These are phyloP conservation scores for Trifolium subterraneum DNA, from an alignment of 306 rosid genomes.

Conservation along the genomic window DNA sequence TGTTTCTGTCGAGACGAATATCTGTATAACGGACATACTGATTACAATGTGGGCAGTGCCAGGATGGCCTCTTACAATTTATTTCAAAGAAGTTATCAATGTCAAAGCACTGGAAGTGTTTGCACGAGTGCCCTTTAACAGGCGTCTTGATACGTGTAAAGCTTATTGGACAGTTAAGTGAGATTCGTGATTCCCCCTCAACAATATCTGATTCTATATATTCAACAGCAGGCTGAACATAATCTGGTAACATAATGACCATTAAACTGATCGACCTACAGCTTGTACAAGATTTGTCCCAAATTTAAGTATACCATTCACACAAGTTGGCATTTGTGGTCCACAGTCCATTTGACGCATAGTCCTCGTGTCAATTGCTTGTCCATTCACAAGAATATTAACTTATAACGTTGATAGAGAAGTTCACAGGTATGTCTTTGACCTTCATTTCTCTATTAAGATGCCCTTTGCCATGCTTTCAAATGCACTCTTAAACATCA, in stretches of 20 bases:
- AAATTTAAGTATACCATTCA: constrained; percentile 65
- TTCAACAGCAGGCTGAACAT: constrained; percentile 58
- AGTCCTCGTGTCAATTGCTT: constrained; percentile 62
- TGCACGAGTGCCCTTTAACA: constrained; percentile 85
- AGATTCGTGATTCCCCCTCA: constrained; percentile 90
- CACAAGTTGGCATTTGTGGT: constrained; percentile 83
- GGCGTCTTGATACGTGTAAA: constrained; percentile 74
- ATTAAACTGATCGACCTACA: constrained; percentile 82
- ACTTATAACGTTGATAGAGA: no score
- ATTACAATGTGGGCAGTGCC: no score
- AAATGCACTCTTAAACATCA: no score
- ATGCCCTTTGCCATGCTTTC: no score
- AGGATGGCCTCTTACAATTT: constrained; percentile 81
- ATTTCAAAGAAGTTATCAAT: constrained; percentile 65
- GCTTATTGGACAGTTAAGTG: constrained; percentile 97
- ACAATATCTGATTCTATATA: constrained; percentile 69
- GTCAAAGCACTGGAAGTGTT: constrained; percentile 96
- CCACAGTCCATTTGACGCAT: constrained; percentile 65
- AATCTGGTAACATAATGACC: constrained; percentile 72
- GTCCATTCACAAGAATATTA: constrained; percentile 87
- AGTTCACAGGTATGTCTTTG: no score
- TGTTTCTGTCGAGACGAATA: no score
- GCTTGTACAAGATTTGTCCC: constrained; percentile 92
- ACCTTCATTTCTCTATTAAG: no score
- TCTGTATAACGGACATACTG: no score